Evolutionary conservation across 2,329 filamentous ascomycete genomes (phyloP), one percentile per base, ranked within the genome.

Genomic region (Aspergillus novofumigatus): DNA sequence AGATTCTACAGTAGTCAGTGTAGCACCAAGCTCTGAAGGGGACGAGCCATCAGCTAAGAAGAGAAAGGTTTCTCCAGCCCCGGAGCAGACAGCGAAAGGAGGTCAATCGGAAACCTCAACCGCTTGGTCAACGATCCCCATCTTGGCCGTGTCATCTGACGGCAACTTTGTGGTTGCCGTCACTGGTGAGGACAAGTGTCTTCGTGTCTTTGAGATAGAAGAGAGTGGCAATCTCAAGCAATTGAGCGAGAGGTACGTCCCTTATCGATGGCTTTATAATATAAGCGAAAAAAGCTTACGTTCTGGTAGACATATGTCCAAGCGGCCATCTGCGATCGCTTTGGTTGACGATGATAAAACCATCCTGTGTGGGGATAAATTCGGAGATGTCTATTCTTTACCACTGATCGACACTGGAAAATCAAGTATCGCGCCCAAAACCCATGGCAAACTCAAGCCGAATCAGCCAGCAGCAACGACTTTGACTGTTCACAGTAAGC

Each of bases 311-410:
- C 77, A 77, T 57, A 95, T 97, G 89, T 91, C 92, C 42, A 97
- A 97, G 78, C 86, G 92, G 38, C 91, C 92, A 11, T 93, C 88
- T 69, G 86, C 89, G 38, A 79, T 97, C 57, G 78, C 82, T 52
- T 75, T 97, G 53, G 86, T 88, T 7, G 78, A 84, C 42, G 87
- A 92, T 69, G 81, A 85, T 60, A 80, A 81, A 47, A 89, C 86
- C 8, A 90, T 99, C 61, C 76, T 97, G 57, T 86, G 85, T 60
- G 93, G 86, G 53, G 94, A 99, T 79, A 99, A 99, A 74, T 97
- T 97, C 69, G 94, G 94, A 63, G 94, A 99, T 72, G 93, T 97
- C 59, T 97, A 96, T 75, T 84, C 90, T 10, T 76, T 99, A 7
- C 93, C 94, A 14, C 79, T 97, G 3, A 72, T 91, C 48, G 74